These are phyloP conservation scores for Allantophomopsis cytisporea DNA, from an alignment of 2,329 filamentous ascomycete species.

Conservation along the genomic window DNA sequence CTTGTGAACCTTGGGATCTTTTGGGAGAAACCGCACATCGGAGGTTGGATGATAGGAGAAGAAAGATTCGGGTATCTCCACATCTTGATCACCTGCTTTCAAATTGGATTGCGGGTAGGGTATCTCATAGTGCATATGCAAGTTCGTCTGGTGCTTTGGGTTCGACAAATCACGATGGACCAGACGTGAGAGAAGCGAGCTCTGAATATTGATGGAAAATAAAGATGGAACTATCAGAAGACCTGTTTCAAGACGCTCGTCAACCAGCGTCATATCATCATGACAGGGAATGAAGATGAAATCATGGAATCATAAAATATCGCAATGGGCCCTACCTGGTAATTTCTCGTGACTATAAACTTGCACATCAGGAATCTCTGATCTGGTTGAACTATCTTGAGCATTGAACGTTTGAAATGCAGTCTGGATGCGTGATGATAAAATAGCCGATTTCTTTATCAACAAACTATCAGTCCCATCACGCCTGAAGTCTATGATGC, in stretches of 20 bases:
- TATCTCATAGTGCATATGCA: slow-evolving; percentile 71
- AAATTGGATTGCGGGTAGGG: slow-evolving; percentile 37
- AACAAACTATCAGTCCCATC: neutral
- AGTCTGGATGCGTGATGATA: too few relatives aligned
- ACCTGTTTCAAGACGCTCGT: slow-evolving; percentile 33
- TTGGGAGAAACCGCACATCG: slow-evolving; percentile 47
- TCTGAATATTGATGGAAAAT: slow-evolving; percentile 56
- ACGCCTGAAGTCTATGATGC: slow-evolving; percentile 38
- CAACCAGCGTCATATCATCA: slow-evolving; percentile 4
- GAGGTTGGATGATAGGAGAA: slow-evolving; percentile 35
- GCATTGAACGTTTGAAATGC: neutral
- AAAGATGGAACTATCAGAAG: slow-evolving; percentile 67
- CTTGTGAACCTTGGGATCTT: slow-evolving; percentile 62
- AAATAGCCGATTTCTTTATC: too few relatives aligned
- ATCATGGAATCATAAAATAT: neutral
- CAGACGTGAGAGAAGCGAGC: slow-evolving; percentile 54
- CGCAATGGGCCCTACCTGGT: slow-evolving; percentile 46
- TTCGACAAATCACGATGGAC: slow-evolving; percentile 67
- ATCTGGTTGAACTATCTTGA: slow-evolving; percentile 1
- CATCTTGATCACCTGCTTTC: slow-evolving; percentile 5
- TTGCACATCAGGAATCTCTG: slow-evolving; percentile 20
- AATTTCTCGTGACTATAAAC: slow-evolving; percentile 53
- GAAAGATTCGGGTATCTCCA: slow-evolving; percentile 27
- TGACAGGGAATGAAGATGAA: neutral
- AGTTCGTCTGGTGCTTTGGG: slow-evolving; percentile 68